phyloP scores from a whole-genome alignment of 768 basidiomycete species.

The Sarcodon aspratus region DNA sequence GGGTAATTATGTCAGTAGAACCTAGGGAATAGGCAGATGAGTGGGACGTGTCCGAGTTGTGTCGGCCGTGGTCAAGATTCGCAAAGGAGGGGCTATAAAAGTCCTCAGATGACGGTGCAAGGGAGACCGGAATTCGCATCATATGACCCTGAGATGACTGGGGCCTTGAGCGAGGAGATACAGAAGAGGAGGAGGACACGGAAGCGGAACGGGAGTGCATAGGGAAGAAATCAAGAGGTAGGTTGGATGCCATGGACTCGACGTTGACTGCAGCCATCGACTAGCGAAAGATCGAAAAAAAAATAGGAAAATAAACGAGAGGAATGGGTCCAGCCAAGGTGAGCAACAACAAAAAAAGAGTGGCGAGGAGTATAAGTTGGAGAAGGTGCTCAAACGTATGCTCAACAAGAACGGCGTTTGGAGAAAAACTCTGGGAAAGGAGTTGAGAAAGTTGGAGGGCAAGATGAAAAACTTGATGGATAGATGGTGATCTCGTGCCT shows the following conservation, averaged over 20 bases:
- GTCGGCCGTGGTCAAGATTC: slow-evolving; percentile 28
- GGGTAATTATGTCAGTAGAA: slow-evolving; percentile 27
- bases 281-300: slow-evolving; percentile 6
- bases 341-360: slow-evolving; percentile 1
- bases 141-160: slow-evolving; percentile 66
- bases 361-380: not conserved
- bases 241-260: slow-evolving; percentile 55
- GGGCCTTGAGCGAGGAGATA: slow-evolving; percentile 63
- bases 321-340: slow-evolving; percentile 2
- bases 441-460: slow-evolving; percentile 4
- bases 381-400: too few relatives aligned
- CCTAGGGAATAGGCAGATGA: slow-evolving; percentile 31
- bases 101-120: slow-evolving; percentile 51
- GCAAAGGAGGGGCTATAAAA: slow-evolving; percentile 39
- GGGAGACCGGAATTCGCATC: slow-evolving; percentile 36
- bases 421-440: not conserved
- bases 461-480: slow-evolving; percentile 5
- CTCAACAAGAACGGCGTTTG: too few relatives aligned
- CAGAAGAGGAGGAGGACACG: slow-evolving; percentile 64
- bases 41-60: slow-evolving; percentile 27
- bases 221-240: slow-evolving; percentile 62
- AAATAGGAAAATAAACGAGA: slow-evolving; percentile 11
- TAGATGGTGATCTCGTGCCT: too few relatives aligned
- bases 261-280: slow-evolving; percentile 65
- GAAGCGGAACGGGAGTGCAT: slow-evolving; percentile 72